Evolutionary conservation across 2,329 filamentous ascomycete species (phyloP).

Genomic region (Fusarium nematophilum): DNA sequence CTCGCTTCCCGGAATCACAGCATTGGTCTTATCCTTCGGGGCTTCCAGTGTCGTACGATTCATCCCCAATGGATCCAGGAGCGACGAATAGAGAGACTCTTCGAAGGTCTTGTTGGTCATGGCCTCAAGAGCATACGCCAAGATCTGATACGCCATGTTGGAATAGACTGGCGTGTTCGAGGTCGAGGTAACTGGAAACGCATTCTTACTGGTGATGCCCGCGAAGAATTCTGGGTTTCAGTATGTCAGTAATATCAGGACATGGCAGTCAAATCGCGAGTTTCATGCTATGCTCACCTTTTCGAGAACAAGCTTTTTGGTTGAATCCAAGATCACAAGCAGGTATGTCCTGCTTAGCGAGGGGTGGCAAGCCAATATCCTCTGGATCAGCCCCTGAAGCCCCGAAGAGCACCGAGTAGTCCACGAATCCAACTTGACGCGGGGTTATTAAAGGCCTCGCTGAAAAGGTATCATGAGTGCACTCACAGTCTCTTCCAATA

Average conservation of each 20-base stretch:
- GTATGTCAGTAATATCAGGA: no score
- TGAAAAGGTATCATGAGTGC: neutral
- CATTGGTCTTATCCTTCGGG: constrained; percentile 9
- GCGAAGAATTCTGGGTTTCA: constrained; percentile 1
- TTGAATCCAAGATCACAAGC: neutral
- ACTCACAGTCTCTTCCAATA: constrained; percentile 1
- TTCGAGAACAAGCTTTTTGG: neutral
- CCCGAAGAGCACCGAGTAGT: neutral
- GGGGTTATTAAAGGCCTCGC: neutral
- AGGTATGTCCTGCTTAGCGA: neutral
- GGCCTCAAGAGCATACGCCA: constrained; percentile 11
- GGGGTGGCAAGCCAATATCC: neutral
- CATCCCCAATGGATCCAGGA: constrained; percentile 6
- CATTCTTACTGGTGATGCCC: neutral
- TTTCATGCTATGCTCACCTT: neutral
- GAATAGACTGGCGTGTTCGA: constrained; percentile 19
- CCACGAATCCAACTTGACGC: neutral
- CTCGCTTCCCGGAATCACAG: constrained; percentile 8
- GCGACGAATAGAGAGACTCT: neutral
- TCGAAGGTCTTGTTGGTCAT: constrained; percentile 13
- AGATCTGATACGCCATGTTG: constrained; percentile 13
- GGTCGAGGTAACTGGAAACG: neutral
- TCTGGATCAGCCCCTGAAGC: neutral
- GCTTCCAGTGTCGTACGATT: constrained; percentile 10
- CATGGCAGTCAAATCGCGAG: no score